These are phyloP conservation scores for Chenopodium berlandieri DNA, from an alignment of 148 eudicot species.

Conservation along the genomic window DNA sequence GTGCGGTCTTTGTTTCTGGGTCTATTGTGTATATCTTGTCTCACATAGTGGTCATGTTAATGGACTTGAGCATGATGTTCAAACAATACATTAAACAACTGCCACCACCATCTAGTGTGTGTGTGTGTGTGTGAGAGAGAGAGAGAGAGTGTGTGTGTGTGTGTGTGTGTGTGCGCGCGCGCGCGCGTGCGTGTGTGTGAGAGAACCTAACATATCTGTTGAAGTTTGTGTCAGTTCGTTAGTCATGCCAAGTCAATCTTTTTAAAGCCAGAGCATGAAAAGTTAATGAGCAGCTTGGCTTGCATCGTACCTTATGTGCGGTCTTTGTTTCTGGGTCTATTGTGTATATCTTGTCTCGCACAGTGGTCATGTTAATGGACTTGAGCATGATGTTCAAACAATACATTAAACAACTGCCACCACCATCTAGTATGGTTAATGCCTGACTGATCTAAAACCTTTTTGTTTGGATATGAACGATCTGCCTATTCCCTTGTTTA, in stretches of 20 bases:
- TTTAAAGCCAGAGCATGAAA: background rate
- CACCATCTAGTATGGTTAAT: background rate
- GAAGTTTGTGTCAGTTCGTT: background rate
- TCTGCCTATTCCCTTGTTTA: background rate
- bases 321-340: background rate
- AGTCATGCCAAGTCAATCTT: background rate
- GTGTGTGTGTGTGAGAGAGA: too few relatives aligned
- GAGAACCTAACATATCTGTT: background rate
- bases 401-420: background rate
- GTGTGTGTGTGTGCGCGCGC: too few relatives aligned
- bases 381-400: background rate
- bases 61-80: background rate
- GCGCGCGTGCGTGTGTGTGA: too few relatives aligned
- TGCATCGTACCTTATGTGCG: background rate
- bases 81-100: background rate
- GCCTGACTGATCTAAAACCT: background rate
- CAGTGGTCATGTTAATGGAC: background rate
- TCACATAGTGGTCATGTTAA: background rate
- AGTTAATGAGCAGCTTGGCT: background rate
- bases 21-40: background rate
- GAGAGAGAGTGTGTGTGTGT: too few relatives aligned
- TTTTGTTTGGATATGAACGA: background rate
- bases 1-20: background rate
- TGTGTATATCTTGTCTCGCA: background rate
- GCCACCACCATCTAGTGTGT: background rate